Evolutionary conservation across 2,329 filamentous ascomycete genomes (phyloP), one percentile per base, ranked within the genome.

Genomic region (Thelonectria discophora): DNA sequence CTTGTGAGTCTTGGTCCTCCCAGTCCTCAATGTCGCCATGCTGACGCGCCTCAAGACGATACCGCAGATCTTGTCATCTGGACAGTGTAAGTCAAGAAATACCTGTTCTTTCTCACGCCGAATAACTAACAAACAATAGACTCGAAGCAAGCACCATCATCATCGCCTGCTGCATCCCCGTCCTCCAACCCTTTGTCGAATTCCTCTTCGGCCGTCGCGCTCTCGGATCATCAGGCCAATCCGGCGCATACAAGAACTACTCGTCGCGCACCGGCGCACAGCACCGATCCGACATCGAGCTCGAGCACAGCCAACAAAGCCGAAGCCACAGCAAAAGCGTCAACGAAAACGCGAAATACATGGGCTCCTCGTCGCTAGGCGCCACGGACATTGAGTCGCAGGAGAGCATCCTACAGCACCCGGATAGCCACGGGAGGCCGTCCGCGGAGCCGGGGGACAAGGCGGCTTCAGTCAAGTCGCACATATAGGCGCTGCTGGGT

Each of bases 11-110:
- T 3, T 4, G 1, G 5, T 1, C 2, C 3, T 27, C 6, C 27
- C 27, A 10, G 9, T 30, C 27, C 8, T 30, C 27, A 30, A 30
- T 30, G 8, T 10, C 8, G 5, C 27, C 9, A 9, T 12, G 0
- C 32, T 65, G 11, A 65, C 13, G 18, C 11, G 6, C 9, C 30
- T 32, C 0, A 32, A 68, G 65, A 68, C 12, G 74, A 76, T 18
- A 80, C 78, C 3, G 75, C 75, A 0, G 78, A 80, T n/a, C 70
- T 81, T 4, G 73, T 81, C 1, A 75, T 81, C 27, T 83, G 80
- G 80, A 82, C 80, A 6, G 73, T 76, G 79, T 81, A 73, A 72
- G 68, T 52, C 10, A 0, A 30, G 27, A 5, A 10, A 30, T 13
- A 3, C n/a, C 8, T 15, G 7, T 17, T 48, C 24, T 1, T 24